Percentiles rank a stretch among this genome's conserved stretches.
phyloP scores from a whole-genome alignment of 441 rosid genomes.

The Omphalea diandra region DNA sequence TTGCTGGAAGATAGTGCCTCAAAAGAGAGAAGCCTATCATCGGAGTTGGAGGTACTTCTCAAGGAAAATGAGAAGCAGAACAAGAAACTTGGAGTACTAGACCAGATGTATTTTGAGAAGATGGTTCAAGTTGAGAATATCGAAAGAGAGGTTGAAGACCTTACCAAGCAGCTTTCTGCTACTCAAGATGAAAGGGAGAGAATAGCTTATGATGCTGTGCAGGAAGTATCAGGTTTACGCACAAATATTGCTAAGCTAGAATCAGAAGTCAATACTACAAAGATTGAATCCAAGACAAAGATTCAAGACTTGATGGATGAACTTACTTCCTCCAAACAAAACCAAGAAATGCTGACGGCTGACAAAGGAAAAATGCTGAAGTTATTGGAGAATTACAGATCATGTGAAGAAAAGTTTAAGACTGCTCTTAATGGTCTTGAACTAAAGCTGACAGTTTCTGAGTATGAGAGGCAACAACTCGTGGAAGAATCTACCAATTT shows the following conservation, averaged over 20 bases:
- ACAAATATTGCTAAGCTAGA: slow-evolving; percentile 38
- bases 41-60: slow-evolving; percentile 37
- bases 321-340: slow-evolving; percentile 40
- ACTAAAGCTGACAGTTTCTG: slow-evolving; percentile 54
- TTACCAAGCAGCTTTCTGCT: slow-evolving; percentile 30
- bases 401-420: slow-evolving; percentile 46
- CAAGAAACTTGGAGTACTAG: slow-evolving; percentile 33
- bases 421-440: slow-evolving; percentile 42
- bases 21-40: slow-evolving; percentile 39
- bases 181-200: slow-evolving; percentile 38
- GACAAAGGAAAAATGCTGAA: slow-evolving; percentile 35
- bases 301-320: slow-evolving; percentile 37
- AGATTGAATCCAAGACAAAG: slow-evolving; percentile 27
- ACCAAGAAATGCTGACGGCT: slow-evolving; percentile 34
- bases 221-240: slow-evolving; percentile 31
- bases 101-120: slow-evolving; percentile 39
- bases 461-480: slow-evolving; percentile 46
- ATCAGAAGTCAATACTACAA: slow-evolving; percentile 28
- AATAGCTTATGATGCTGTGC: slow-evolving; percentile 31
- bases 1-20: slow-evolving; percentile 40
- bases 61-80: slow-evolving; percentile 41
- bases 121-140: slow-evolving; percentile 41
- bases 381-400: slow-evolving; percentile 38
- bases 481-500: slow-evolving; percentile 36
- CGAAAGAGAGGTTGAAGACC: slow-evolving; percentile 30